phyloP scores from a whole-genome alignment of 106 monocot species.

The Dioscorea zingiberensis region DNA sequence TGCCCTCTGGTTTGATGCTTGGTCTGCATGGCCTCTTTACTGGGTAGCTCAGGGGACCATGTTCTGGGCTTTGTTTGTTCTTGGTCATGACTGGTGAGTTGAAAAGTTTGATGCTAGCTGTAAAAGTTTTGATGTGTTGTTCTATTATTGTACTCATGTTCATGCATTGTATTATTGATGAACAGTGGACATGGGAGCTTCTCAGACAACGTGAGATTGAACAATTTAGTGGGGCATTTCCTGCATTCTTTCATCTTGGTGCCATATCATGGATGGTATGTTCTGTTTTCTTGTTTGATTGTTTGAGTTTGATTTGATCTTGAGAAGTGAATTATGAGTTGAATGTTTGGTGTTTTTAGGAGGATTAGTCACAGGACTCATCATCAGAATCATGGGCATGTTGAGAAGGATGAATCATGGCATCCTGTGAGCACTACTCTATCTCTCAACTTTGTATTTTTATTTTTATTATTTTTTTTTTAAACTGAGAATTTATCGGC shows the following conservation, averaged over 20 bases:
- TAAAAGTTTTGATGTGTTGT: too few species aligned
- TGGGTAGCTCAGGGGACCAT: conserved; percentile 38
- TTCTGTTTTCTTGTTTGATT: background rate
- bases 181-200: conserved; percentile 93
- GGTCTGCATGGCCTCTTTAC: conserved; percentile 29
- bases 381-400: conserved; percentile 48
- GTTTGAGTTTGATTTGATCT: background rate
- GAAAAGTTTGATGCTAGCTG: too few species aligned
- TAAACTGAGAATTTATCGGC: too few species aligned
- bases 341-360: conserved; percentile 6
- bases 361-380: conserved; percentile 49
- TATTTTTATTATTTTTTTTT: background rate
- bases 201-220: conserved; percentile 43
- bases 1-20: conserved; percentile 11
- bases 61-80: conserved; percentile 41
- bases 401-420: conserved; percentile 47
- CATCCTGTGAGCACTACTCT: conserved; percentile 48
- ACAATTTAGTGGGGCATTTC: conserved; percentile 64
- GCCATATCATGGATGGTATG: conserved; percentile 71
- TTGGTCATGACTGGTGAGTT: conserved; percentile 35
- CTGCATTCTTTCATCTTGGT: conserved; percentile 69
- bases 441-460: too few species aligned
- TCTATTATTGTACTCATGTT: too few species aligned
- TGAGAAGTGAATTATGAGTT: background rate
- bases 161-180: too few species aligned